Evolutionary conservation across 768 basidiomycete species (phyloP).

Genomic region (Cubamyces sp.): DNA sequence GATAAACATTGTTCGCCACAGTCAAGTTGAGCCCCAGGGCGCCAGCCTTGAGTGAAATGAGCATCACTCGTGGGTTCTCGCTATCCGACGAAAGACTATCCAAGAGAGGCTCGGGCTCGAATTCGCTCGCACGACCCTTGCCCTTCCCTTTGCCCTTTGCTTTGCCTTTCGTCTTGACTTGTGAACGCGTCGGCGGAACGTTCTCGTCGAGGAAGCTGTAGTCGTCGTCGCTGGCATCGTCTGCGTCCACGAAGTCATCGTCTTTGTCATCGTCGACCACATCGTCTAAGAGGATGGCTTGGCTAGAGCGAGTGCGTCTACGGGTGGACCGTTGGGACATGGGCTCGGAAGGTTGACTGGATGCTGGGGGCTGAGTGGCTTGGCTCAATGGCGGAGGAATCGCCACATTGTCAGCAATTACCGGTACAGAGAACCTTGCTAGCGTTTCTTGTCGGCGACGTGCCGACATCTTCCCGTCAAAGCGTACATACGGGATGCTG

Average conservation of each 20-base stretch:
- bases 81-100: constrained; percentile 13
- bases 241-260: constrained; percentile 30
- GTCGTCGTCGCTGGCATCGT: constrained; percentile 33
- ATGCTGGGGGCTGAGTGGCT: constrained; percentile 7
- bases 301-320: constrained; percentile 8
- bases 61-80: constrained; percentile 75
- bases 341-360: constrained; percentile 2
- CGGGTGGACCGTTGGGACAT: constrained; percentile 13
- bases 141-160: constrained; percentile 36
- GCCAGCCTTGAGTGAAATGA: constrained; percentile 84
- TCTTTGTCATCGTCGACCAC: constrained; percentile 23
- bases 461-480: constrained; percentile 88
- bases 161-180: constrained; percentile 24
- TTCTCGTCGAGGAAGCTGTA: constrained; percentile 45
- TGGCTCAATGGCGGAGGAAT: constrained; percentile 11
- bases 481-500: constrained; percentile 78
- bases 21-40: constrained; percentile 88
- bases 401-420: constrained; percentile 41
- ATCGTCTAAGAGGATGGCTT: constrained; percentile 6
- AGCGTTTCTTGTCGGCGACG: constrained; percentile 78
- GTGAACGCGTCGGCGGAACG: constrained; percentile 23
- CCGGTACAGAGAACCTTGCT: constrained; percentile 69
- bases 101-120: background rate
- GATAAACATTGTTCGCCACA: constrained; percentile 84
- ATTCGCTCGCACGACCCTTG: constrained; percentile 36